Evolutionary conservation across 2,329 filamentous ascomycete species (phyloP), one percentile per base, ranked within the genome.

Genomic region (Orbilia brochopaga): DNA sequence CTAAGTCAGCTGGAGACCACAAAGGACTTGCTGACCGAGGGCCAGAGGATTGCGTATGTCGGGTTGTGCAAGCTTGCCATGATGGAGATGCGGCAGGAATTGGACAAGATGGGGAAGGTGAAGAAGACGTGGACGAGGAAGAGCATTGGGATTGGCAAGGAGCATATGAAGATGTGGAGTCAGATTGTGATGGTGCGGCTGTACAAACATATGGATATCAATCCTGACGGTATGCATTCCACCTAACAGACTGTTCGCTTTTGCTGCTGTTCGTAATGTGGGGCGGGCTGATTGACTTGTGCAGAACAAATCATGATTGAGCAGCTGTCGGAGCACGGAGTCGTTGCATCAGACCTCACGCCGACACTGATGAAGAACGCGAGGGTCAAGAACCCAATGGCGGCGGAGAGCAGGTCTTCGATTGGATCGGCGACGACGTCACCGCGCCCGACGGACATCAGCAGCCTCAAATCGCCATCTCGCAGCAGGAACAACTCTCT

Each of bases 141-240:
- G 79, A 82, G 87, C 48, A 79, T 92, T 10, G 83, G 85, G 30
- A 81, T 88, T 72, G 86, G 90, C 0, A 82, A 87, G 10, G 94
- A 97, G 79, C 86, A 88, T 37, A 88, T 90, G 81, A 89, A 89
- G 79, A 97, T 97, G 90, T 99, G 93, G 93, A 88, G 90, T 64
- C 94, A 99, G 79, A 95, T 95, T 81, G 96, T 96, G 85, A 99
- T 99, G 92, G 87, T 97, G 70, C 87, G 93, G 23, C 79, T 99
- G 11, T 99, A 97, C 79, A 83, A 87, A 11, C 94, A 99, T 80
- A 99, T 99, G 94, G 94, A 99, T 70, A 95, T 99, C 77, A 92
- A 88, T 77, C 83, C 88, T 21, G 88, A 86, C 13, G 79, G 79
- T 79, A 44, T 40, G 52, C n/a, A 40, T 69, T 19, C 19, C n/a